Conservation (phyloP, 371 early-diverging fungal genomes). For the Apophysomyces variabilis region DNA sequence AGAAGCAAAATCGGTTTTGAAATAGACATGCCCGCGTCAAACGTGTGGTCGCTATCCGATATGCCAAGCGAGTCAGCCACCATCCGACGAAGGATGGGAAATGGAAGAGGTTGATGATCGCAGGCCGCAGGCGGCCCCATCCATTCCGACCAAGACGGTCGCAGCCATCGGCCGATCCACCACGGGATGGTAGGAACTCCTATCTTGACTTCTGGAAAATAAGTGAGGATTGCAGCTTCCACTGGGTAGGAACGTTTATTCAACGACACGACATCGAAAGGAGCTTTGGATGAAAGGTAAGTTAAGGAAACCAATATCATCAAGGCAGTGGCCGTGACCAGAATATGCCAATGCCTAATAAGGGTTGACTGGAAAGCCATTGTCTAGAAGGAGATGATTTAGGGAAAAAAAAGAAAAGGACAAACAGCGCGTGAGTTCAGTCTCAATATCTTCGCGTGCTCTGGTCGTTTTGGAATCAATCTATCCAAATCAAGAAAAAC, state of each 20-base stretch:
- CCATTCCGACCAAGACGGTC: not conserved
- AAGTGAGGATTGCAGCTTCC: constrained; percentile 6
- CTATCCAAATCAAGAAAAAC: constrained; percentile 6
- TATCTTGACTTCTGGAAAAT: constrained; percentile 7
- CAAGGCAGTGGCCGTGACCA: constrained; percentile 2
- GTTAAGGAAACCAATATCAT: constrained; percentile 1
- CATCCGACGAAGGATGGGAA: constrained; percentile 28
- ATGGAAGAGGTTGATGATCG: constrained; percentile 25
- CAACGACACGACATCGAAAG: not conserved
- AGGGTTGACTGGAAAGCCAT: constrained; percentile 1
- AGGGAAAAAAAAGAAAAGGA: constrained; percentile 3
- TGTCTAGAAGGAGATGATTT: too few species aligned
- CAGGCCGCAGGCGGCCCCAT: constrained; percentile 12
- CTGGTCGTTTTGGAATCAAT: not conserved
- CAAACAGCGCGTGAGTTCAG: not conserved
- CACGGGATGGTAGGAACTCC: not conserved
- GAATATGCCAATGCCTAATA: constrained; percentile 14
- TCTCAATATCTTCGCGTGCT: not conserved
- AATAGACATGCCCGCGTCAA: constrained; percentile 11
- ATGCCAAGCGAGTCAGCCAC: constrained; percentile 21
- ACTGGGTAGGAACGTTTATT: not conserved
- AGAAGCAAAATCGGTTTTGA: constrained; percentile 22
- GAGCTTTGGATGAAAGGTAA: not conserved
- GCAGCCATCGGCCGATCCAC: not conserved
- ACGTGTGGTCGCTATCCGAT: constrained; percentile 19